These are phyloP conservation scores for Ensete ventricosum DNA, from an alignment of 176 grass and related monocot species.

Conservation along the genomic window DNA sequence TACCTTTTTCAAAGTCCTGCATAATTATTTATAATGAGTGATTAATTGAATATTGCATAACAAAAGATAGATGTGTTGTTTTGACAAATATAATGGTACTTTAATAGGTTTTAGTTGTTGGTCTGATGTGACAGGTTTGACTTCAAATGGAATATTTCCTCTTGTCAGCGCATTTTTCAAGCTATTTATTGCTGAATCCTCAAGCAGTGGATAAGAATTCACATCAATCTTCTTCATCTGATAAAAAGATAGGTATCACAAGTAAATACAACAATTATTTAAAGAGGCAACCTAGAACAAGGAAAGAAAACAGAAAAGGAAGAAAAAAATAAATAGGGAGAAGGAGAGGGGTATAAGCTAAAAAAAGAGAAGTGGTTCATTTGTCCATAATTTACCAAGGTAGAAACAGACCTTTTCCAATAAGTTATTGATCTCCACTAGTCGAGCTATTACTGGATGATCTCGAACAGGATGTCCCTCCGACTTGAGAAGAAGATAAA, in stretches of 20 bases:
- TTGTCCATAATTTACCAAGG: background rate
- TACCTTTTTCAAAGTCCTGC: conserved; percentile 31
- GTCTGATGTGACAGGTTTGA: background rate
- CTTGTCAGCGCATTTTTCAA: background rate
- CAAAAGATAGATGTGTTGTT: background rate
- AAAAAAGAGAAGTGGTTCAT: background rate
- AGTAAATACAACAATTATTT: background rate
- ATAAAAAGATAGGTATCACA: conserved; percentile 3
- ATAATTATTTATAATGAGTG: background rate
- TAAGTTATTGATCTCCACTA: conserved; percentile 83
- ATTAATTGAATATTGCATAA: background rate
- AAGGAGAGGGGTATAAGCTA: background rate
- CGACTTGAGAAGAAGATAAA: conserved; percentile 90
- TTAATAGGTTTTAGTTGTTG: conserved; percentile 1
- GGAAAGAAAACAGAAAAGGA: background rate
- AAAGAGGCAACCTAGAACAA: background rate
- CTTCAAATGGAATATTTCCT: conserved; percentile 2
- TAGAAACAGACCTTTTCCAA: conserved; percentile 57
- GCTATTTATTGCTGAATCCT: background rate
- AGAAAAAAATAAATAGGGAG: background rate
- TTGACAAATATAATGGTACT: conserved; percentile 10
- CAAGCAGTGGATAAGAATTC: conserved; percentile 17
- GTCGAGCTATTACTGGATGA: conserved; percentile 80
- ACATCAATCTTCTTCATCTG: conserved; percentile 40
- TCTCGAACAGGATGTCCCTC: conserved; percentile 70